These are phyloP conservation scores for Penicillium decumbens DNA, from an alignment of 2,329 filamentous ascomycete genomes.

Conservation along the genomic window DNA sequence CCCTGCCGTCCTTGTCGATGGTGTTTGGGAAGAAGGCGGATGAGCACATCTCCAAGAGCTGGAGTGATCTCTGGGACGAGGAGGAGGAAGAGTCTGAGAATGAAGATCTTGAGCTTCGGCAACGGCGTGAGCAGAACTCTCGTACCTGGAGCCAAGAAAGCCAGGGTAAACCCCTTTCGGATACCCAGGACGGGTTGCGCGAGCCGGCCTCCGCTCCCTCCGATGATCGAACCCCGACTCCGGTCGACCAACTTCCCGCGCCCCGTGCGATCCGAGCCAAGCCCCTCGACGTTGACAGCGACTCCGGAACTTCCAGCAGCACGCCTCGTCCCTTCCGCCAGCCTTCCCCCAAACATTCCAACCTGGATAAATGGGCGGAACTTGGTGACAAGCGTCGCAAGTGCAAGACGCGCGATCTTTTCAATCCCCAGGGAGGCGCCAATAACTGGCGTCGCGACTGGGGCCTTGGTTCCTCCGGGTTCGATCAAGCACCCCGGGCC, in stretches of 20 bases:
- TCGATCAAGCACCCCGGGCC: slow-evolving; percentile 33
- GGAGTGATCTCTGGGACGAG: slow-evolving; percentile 98
- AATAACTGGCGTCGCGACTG: slow-evolving; percentile 43
- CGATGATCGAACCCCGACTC: slow-evolving; percentile 43
- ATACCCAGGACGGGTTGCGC: slow-evolving; percentile 50
- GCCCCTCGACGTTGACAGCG: slow-evolving; percentile 63
- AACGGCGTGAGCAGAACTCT: slow-evolving; percentile 60
- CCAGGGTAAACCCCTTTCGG: slow-evolving; percentile 48
- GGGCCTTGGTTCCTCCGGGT: slow-evolving; percentile 36
- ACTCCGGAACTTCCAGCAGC: slow-evolving; percentile 39
- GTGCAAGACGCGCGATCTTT: slow-evolving; percentile 52
- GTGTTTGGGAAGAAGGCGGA: slow-evolving; percentile 69
- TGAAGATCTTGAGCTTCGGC: slow-evolving; percentile 57
- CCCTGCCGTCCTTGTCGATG: slow-evolving; percentile 66
- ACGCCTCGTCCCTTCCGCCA: slow-evolving; percentile 49
- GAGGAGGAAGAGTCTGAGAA: slow-evolving; percentile 76
- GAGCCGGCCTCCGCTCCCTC: slow-evolving; percentile 53
- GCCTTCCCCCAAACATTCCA: slow-evolving; percentile 52
- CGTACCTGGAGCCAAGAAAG: slow-evolving; percentile 76
- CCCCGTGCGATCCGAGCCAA: slow-evolving; percentile 20
- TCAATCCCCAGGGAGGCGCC: slow-evolving; percentile 46
- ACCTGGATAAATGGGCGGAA: slow-evolving; percentile 80
- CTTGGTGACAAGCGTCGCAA: slow-evolving; percentile 73
- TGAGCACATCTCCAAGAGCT: slow-evolving; percentile 89
- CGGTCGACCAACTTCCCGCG: slow-evolving; percentile 24